Evolutionary conservation across 148 eudicot genomes (phyloP), one percentile per base, ranked within the genome.

Genomic region (Dianthus caryophyllus): DNA sequence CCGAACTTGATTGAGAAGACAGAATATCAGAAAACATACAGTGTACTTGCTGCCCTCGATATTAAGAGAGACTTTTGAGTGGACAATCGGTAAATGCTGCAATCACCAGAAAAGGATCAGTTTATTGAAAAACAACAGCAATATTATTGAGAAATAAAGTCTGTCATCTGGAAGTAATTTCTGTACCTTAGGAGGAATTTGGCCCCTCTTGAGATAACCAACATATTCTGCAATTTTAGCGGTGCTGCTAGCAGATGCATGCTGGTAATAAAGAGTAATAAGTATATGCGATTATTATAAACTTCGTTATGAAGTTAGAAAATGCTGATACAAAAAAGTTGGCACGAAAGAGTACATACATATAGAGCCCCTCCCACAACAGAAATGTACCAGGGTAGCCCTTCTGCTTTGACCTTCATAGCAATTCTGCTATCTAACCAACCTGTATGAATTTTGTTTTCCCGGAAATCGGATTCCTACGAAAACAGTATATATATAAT

Each of bases 401-500:
- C 85, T 84, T 95, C 99, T 61, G 99, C 97, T 87, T 96, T 85
- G 64, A 95, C 99, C 75, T 96, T 82, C 99, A 90, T 90, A 7
- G 99, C 99, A 60, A 95, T 95, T 82, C 99, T 85, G 78, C 94
- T 90, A 71, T 95, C 99, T 67, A 95, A 80, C 99, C 99, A 95
- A 41, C 99, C 99, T 61, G 99, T 95, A 66, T 95, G 99, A 74
- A 95, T 90, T 74, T 85, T 86, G 73, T 95, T 95, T 61, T 90
- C 96, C 68, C 78, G 85, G 74, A 90, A 95, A 79, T 95, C 99
- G 31, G 87, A 75, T 73, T 87, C 97, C 99, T 95, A 72, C 47
- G 81, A 44, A 44, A 76, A 67, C 51, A 36, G n/a, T n/a, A 2
- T n/a, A 65, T 24, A 56, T 16, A 9, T 27, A 51, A 47, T 69